phyloP scores from a whole-genome alignment of 192 early-diverging fungal species.

The Backusella tuberculispora region DNA sequence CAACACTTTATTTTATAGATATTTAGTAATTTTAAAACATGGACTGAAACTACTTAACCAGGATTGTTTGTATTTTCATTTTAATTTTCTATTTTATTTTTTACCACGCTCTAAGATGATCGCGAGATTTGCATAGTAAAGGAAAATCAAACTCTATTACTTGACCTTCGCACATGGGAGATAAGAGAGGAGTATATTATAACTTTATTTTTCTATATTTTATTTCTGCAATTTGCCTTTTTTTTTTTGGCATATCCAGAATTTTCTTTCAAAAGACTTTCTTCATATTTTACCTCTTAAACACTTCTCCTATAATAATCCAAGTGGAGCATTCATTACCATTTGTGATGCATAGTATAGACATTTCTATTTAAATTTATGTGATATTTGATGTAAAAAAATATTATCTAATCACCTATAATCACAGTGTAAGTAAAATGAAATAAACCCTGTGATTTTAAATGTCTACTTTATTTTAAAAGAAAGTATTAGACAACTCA shows the following conservation, averaged over 20 bases:
- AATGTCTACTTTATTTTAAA: no score
- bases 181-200: background rate
- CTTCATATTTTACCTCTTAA: no score
- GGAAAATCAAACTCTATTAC: background rate
- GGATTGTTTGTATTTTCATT: background rate
- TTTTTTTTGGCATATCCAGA: background rate
- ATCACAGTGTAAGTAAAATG: no score
- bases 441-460: no score
- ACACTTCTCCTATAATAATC: no score
- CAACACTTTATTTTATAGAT: background rate
- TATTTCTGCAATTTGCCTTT: background rate
- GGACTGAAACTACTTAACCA: background rate
- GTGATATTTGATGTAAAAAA: no score
- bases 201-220: conserved; percentile 10
- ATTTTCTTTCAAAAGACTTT: background rate
- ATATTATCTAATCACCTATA: no score
- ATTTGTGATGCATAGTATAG: no score
- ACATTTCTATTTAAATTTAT: no score
- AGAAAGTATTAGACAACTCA: no score
- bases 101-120: background rate
- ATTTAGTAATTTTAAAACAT: background rate
- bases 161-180: background rate
- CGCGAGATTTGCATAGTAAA: background rate
- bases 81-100: background rate
- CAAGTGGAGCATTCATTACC: no score